These are phyloP conservation scores for Chlamydomonas sphaeroides DNA, from an alignment of 139 green algal genomes.

Conservation along the genomic window DNA sequence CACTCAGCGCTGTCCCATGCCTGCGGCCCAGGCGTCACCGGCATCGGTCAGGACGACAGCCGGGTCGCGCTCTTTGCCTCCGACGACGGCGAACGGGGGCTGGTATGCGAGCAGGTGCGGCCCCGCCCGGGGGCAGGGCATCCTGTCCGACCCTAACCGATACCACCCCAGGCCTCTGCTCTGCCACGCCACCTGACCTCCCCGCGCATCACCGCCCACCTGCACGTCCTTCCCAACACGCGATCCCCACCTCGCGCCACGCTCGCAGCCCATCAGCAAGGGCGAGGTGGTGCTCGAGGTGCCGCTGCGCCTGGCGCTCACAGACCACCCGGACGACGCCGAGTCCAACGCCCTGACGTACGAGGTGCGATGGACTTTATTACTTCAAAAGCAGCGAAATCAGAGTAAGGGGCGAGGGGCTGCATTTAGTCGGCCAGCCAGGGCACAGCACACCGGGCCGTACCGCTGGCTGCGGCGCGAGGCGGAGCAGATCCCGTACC, in stretches of 20 bases:
- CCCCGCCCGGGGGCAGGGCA: background rate
- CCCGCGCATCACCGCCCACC: too few species aligned
- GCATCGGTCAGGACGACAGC: slow-evolving; percentile 60
- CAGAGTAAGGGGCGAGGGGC: too few species aligned
- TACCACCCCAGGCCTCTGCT: too few species aligned
- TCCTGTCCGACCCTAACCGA: too few species aligned
- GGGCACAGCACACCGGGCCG: too few species aligned
- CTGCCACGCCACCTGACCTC: too few species aligned
- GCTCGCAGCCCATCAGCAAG: slow-evolving; percentile 39
- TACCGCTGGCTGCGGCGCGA: background rate
- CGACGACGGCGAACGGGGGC: slow-evolving; percentile 60
- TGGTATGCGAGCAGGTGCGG: slow-evolving; percentile 58
- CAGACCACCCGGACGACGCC: slow-evolving; percentile 67
- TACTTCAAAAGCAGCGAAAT: too few species aligned
- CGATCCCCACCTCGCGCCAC: too few species aligned
- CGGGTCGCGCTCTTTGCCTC: slow-evolving; percentile 62
- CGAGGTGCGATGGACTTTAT: slow-evolving; percentile 41
- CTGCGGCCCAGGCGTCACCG: slow-evolving; percentile 64
- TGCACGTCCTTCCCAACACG: too few species aligned
- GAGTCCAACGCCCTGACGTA: slow-evolving; percentile 66
- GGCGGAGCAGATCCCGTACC: too few species aligned
- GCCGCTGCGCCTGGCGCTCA: slow-evolving; percentile 76
- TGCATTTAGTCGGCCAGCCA: too few species aligned
- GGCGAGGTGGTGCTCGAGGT: slow-evolving; percentile 68
- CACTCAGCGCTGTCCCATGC: too few species aligned